Base-by-base conservation (phyloP, 2,329 filamentous ascomycete species). In the Xylaria polymorpha region DNA sequence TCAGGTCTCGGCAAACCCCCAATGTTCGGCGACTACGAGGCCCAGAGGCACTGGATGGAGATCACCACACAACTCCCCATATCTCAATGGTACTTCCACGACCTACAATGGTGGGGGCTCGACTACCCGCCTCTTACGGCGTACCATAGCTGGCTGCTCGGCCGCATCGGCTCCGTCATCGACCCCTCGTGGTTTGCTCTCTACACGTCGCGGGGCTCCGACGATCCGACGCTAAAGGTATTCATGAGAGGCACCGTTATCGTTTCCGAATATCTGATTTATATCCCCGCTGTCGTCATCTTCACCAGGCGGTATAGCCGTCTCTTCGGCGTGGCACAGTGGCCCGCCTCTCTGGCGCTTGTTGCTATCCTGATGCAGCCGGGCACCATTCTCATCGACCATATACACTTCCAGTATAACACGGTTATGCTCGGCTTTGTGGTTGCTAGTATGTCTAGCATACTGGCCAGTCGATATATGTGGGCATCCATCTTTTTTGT, bases 21-120 rank as follows among this genome's bases (percentile, higher is more conserved):
- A 6, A 94, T 98, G 90, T 92, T 94, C 78, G 96, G 96, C 73
- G 96, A 99, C 81, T 99, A 97, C 82, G 96, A 99, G 83, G 96
- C 97, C 3, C 96, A 99, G 80, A 86, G 96, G 75, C 96, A 99
- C 81, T 99, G 96, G 96, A 97, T 99, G 94, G 96, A 99, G 78
- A 85, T 99, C 73, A 98, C 96, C 1, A 92, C 89, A 9, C 89
- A 97, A 68, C 85, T 99, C 1, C 96, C 96, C 15, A 86, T 97
- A 44, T 96, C 94, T 12, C 92, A 96, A 80, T 99, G 97, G 96
- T 99, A 99, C 81, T 97, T 97, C 78, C 94, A 99, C 80, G 94
- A 99, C 79, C 85, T 98, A 53, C 87, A 95, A 77, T 99, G 95
- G 91, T 99, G 96, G 96, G 97, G 97, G 0, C 86, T 99, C 73